A percentile compares a stretch with the other conserved stretches of the same genome.
Evolutionary conservation across 768 basidiomycete genomes (phyloP).

Genomic region (Tephrocybe rancida): DNA sequence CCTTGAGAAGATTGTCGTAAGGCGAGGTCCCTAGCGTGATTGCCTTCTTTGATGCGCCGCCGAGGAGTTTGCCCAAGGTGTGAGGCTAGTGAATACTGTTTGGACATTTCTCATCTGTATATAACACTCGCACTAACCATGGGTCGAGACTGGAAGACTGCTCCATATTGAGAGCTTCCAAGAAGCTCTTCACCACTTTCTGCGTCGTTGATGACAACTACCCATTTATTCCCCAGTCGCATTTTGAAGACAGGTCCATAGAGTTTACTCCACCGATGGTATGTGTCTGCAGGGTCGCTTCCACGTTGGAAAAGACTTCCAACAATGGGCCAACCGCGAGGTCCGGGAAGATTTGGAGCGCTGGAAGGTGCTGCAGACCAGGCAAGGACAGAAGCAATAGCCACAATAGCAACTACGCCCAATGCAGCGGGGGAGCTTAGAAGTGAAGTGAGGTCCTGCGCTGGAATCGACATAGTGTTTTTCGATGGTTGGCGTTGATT

Average conservation of each 20-base stretch:
- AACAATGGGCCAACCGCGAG: slow-evolving; percentile 18
- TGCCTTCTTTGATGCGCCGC: slow-evolving; percentile 12
- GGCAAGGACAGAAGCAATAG: neutral
- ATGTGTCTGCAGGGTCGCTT: slow-evolving; percentile 16
- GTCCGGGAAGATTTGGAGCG: slow-evolving; percentile 17
- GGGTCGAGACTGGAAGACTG: slow-evolving; percentile 17
- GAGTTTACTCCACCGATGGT: slow-evolving; percentile 18
- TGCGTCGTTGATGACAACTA: slow-evolving; percentile 16
- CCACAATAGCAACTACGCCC: neutral
- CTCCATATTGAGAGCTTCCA: slow-evolving; percentile 12
- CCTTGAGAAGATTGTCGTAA: slow-evolving; percentile 6
- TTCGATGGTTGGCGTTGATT: neutral
- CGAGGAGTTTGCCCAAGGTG: slow-evolving; percentile 11
- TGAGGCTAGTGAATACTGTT: slow-evolving; percentile 2
- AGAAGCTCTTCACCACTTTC: slow-evolving; percentile 17
- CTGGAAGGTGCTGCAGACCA: slow-evolving; percentile 10
- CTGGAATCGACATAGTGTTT: neutral
- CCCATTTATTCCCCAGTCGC: slow-evolving; percentile 16
- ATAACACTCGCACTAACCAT: slow-evolving; percentile 6
- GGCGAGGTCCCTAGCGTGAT: slow-evolving; percentile 16
- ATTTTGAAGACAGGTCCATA: slow-evolving; percentile 20
- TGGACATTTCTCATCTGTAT: neutral
- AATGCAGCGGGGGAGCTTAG: neutral
- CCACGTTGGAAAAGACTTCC: slow-evolving; percentile 20
- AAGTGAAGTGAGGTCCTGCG: neutral